A percentile compares a stretch with the other conserved stretches of the same genome.
Conservation (phyloP, 75 land plant species). For the Azolla pinnata region DNA sequence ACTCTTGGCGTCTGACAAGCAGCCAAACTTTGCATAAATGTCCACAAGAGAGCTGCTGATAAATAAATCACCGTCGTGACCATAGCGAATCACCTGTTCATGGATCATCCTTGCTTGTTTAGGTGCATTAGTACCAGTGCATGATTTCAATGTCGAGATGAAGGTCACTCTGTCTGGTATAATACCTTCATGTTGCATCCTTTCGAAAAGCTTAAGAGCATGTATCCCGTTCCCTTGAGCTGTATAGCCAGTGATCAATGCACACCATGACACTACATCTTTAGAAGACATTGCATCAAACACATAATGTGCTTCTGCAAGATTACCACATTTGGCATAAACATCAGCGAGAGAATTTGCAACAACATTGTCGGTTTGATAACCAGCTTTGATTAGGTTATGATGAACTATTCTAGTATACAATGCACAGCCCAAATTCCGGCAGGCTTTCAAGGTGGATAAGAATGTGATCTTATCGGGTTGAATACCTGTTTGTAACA, state of each 20-base stretch:
- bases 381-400: constrained; percentile 22
- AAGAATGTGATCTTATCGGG: neutral
- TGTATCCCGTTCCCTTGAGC: constrained; percentile 39
- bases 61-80: constrained; percentile 6
- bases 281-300: constrained; percentile 14
- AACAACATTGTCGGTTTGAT: constrained; percentile 15
- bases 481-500: neutral
- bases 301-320: constrained; percentile 16
- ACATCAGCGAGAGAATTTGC: constrained; percentile 31
- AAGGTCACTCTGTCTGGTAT: constrained; percentile 14
- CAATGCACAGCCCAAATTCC: neutral
- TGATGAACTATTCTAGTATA: constrained; percentile 9
- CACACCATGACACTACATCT: constrained; percentile 42
- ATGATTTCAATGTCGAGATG: constrained; percentile 15
- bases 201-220: constrained; percentile 39
- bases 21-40: constrained; percentile 17
- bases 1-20: constrained; percentile 11
- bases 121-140: constrained; percentile 3
- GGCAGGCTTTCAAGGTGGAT: neutral
- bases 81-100: constrained; percentile 7
- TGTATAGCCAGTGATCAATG: constrained; percentile 34
- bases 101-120: constrained; percentile 10
- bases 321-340: constrained; percentile 38
- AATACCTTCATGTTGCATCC: constrained; percentile 26
- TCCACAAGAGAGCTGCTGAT: constrained; percentile 20